These are phyloP conservation scores for Quercus alba DNA, from an alignment of 306 rosid species.

Conservation along the genomic window DNA sequence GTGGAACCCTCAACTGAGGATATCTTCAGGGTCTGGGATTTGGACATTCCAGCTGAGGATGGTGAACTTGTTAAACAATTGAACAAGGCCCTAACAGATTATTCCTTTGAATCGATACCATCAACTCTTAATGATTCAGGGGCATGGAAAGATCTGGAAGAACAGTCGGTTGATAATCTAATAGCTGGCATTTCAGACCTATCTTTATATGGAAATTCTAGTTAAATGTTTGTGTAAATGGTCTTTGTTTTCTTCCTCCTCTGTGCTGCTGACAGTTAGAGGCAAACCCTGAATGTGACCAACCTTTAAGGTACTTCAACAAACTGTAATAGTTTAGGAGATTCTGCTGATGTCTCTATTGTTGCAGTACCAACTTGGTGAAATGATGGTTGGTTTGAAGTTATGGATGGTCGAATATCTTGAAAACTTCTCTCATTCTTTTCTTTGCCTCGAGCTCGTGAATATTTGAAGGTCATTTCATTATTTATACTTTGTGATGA, in stretches of 20 bases:
- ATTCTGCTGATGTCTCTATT: not conserved
- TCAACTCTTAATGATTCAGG: slow-evolving; percentile 26
- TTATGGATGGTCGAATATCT: not conserved
- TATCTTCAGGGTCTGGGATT: slow-evolving; percentile 77
- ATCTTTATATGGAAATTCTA: slow-evolving; percentile 31
- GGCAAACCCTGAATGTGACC: not conserved
- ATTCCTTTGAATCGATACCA: slow-evolving; percentile 22
- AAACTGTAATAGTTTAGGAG: not conserved
- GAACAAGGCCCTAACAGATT: slow-evolving; percentile 41
- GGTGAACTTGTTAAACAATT: slow-evolving; percentile 49
- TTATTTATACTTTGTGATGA: not conserved
- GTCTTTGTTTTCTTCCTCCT: not conserved
- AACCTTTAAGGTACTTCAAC: not conserved
- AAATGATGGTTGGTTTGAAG: too few relatives aligned
- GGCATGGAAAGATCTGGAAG: slow-evolving; percentile 28
- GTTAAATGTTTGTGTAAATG: not conserved
- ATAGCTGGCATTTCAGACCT: slow-evolving; percentile 46
- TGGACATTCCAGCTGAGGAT: slow-evolving; percentile 55
- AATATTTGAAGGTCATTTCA: not conserved
- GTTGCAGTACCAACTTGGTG: not conserved
- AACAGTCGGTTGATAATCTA: slow-evolving; percentile 36
- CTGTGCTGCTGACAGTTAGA: not conserved
- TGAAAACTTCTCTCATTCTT: not conserved
- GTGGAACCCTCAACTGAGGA: slow-evolving; percentile 32
- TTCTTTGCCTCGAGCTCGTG: not conserved